Base-by-base conservation (phyloP, 768 basidiomycete genomes). In the Royoungia palumana region DNA sequence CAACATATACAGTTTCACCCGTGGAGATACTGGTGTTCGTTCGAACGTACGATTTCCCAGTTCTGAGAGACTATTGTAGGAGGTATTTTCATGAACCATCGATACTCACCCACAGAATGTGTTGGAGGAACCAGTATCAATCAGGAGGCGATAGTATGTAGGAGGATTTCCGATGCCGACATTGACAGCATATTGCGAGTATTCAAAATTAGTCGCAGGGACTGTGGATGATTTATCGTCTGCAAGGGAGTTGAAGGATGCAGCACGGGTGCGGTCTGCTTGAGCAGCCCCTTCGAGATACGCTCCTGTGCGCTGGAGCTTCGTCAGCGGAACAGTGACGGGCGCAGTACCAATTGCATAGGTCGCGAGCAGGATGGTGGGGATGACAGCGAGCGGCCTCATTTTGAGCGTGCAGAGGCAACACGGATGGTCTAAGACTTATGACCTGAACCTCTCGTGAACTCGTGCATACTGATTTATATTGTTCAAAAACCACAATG, bases 41-140 rank as follows among this genome's bases (percentile, higher is more conserved):
- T 6, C 38, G 48, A 22, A 49, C 40, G 35, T 59, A 65, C 13
- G 34, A 20, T 13, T 7, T 51, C 11, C 40, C 55, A 11, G 53
- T 51, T 7, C 66, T 59, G 37, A 6, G 16, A 34, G n/a, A n/a
- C n/a, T n/a, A n/a, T n/a, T n/a, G n/a, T n/a, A n/a, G n/a, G n/a
- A n/a, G n/a, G n/a, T n/a, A n/a, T n/a, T n/a, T n/a, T 7, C 47
- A 46, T 8, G 43, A 32, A 24, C 10, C 28, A 39, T 22, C 17
- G 39, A 37, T 10, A 34, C 44, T 35, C 14, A 34, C 24, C 45
- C 48, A 30, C 62, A 50, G 50, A 64, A 63, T 2, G 65, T 68
- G 38, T 60, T 66, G 21, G 64, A 59, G 21, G 54, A 55, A 3
- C 61, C 62, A 14, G 65, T 67, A 44, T 65, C 63, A 14, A 66